These are phyloP conservation scores for Trichoderma atroviride DNA, from an alignment of 2,329 filamentous ascomycete species.

Conservation along the genomic window DNA sequence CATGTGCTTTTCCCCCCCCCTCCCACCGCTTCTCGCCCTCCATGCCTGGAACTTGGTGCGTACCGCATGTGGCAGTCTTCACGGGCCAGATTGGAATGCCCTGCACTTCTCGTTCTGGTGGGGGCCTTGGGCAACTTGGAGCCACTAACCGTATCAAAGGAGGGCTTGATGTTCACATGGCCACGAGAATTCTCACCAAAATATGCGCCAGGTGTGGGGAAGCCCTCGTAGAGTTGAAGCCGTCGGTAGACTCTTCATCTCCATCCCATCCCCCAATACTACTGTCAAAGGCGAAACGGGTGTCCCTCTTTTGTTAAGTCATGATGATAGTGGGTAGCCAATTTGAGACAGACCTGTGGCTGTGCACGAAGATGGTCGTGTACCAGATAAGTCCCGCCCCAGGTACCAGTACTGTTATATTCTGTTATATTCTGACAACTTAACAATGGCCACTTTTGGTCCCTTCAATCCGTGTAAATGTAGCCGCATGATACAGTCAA, in stretches of 20 bases:
- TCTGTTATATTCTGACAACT: too few species aligned
- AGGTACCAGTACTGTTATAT: too few species aligned
- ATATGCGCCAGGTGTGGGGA: neutral
- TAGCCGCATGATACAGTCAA: too few species aligned
- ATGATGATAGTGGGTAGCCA: too few species aligned
- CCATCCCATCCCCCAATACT: neutral
- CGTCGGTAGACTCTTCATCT: neutral
- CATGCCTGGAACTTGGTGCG: neutral
- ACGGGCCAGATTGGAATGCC: constrained; percentile 18
- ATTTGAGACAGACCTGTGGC: too few species aligned
- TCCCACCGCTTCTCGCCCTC: constrained; percentile 11
- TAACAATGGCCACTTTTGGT: too few species aligned
- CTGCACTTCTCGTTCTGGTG: constrained; percentile 5
- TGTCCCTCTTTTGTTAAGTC: too few species aligned
- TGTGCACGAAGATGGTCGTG: too few species aligned
- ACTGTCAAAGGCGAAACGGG: too few species aligned
- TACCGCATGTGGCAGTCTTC: neutral
- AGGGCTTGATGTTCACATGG: constrained; percentile 21
- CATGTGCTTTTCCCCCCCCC: constrained; percentile 15
- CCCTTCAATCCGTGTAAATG: too few species aligned
- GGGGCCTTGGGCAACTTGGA: constrained; percentile 6
- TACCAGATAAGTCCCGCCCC: too few species aligned
- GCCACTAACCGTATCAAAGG: constrained; percentile 17
- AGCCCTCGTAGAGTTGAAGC: neutral
- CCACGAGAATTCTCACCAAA: constrained; percentile 24